Percentiles rank a stretch among this genome's conserved stretches.
phyloP scores from a whole-genome alignment of 2,329 filamentous ascomycete species.

The Kalaharituber pfeilii region DNA sequence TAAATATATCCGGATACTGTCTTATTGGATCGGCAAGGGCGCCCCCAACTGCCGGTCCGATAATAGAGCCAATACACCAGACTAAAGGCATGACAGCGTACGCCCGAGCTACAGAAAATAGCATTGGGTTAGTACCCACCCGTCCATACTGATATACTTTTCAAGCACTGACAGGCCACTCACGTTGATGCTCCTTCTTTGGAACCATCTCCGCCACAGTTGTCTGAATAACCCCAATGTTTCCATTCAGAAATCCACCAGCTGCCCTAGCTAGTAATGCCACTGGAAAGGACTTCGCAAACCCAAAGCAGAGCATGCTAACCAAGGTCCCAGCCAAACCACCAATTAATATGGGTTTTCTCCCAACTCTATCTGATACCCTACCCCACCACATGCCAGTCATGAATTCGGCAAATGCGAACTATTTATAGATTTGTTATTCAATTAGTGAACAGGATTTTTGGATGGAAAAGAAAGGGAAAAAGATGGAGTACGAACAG shows the following conservation, averaged over 20 bases:
- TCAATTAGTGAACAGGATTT: background rate
- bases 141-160: background rate
- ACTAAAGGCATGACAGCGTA: slow-evolving; percentile 97
- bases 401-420: slow-evolving; percentile 87
- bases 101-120: slow-evolving; percentile 47
- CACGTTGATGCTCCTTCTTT: slow-evolving; percentile 80
- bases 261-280: slow-evolving; percentile 76
- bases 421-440: slow-evolving; percentile 30
- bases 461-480: background rate
- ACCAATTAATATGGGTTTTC: slow-evolving; percentile 78
- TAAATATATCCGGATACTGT: slow-evolving; percentile 60
- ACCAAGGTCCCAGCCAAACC: slow-evolving; percentile 82
- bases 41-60: slow-evolving; percentile 82
- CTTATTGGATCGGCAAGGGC: slow-evolving; percentile 71
- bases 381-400: slow-evolving; percentile 86
- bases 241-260: slow-evolving; percentile 85
- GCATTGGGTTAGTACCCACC: background rate
- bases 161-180: slow-evolving; percentile 28
- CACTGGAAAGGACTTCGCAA: slow-evolving; percentile 62
- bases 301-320: slow-evolving; percentile 85
- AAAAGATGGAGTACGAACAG: slow-evolving; percentile 30
- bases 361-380: slow-evolving; percentile 76
- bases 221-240: slow-evolving; percentile 43
- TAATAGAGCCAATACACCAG: slow-evolving; percentile 90
- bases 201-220: slow-evolving; percentile 89